Evolutionary conservation across 2,329 filamentous ascomycete genomes (phyloP).

Genomic region (Epichloe amarillans): DNA sequence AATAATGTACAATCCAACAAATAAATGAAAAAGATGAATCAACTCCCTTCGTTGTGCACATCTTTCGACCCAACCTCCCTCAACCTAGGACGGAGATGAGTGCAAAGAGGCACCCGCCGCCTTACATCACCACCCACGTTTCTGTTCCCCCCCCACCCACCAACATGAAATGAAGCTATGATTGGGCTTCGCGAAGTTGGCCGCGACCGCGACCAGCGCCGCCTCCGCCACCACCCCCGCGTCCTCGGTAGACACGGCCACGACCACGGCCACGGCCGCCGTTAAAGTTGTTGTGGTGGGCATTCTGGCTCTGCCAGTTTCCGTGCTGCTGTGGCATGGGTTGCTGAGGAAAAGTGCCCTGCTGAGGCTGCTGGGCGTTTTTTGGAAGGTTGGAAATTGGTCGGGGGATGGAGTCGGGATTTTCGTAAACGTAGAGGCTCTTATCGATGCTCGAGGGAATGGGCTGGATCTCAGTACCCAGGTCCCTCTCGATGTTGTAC

Average conservation of each 20-base stretch:
- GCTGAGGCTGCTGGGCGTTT: constrained; percentile 18
- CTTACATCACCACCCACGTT: not conserved
- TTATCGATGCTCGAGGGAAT: constrained; percentile 93
- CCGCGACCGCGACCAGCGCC: constrained; percentile 23
- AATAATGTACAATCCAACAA: constrained; percentile 31
- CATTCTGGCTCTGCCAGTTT: constrained; percentile 29
- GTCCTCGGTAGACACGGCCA: constrained; percentile 26
- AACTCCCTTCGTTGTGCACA: constrained; percentile 5
- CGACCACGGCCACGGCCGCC: constrained; percentile 21
- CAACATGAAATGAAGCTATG: constrained; percentile 16
- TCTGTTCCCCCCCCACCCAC: too few relatives aligned
- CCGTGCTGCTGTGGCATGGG: constrained; percentile 16
- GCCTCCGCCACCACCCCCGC: constrained; percentile 20
- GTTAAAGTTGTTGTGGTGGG: constrained; percentile 23
- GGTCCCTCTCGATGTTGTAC: constrained; percentile 94
- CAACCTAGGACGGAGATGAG: constrained; percentile 11
- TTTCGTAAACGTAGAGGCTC: constrained; percentile 95
- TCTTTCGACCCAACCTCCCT: not conserved
- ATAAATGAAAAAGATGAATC: constrained; percentile 13
- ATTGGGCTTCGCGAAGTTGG: constrained; percentile 21
- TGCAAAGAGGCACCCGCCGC: not conserved
- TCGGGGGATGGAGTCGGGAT: constrained; percentile 79
- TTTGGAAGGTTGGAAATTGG: constrained; percentile 45
- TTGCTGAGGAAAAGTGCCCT: constrained; percentile 10
- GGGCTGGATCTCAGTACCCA: constrained; percentile 95